Percentiles rank a stretch among this genome's conserved stretches.
Conservation (phyloP, 331 rosid genomes). For the Quercus lobata region DNA sequence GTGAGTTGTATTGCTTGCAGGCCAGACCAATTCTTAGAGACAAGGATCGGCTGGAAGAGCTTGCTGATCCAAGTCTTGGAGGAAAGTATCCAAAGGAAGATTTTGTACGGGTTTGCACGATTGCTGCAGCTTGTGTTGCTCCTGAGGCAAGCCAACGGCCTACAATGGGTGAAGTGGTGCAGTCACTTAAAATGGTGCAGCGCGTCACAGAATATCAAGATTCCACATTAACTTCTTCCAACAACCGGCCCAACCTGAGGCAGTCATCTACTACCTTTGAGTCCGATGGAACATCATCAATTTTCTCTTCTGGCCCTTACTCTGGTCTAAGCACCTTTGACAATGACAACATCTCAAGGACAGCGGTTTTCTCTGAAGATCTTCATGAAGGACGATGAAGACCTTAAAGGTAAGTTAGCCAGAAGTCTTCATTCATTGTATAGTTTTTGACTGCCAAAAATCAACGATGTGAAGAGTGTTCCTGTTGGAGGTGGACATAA, state of each 20-base stretch:
- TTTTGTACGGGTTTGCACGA: constrained; percentile 75
- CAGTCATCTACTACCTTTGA: constrained; percentile 76
- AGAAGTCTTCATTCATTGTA: constrained; percentile 2
- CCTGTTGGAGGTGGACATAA: constrained; percentile 5
- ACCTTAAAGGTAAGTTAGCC: constrained; percentile 13
- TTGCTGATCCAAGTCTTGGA: constrained; percentile 72
- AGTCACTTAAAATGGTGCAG: constrained; percentile 95
- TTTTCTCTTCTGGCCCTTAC: constrained; percentile 91
- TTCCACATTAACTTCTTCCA: constrained; percentile 47
- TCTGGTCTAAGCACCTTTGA: constrained; percentile 77
- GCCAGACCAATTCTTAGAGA: constrained; percentile 89
- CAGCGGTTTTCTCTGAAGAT: constrained; percentile 91
- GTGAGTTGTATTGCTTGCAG: constrained; percentile 37
- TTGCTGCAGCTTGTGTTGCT: constrained; percentile 94
- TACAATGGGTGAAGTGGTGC: constrained; percentile 97
- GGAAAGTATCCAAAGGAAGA: constrained; percentile 84
- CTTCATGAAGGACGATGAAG: constrained; percentile 90
- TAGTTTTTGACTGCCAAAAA: constrained; percentile 7
- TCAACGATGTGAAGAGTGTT: constrained; percentile 1
- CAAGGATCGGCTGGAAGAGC: constrained; percentile 77
- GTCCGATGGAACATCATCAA: constrained; percentile 85
- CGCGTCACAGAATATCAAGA: constrained; percentile 65
- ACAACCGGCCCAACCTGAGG: constrained; percentile 55
- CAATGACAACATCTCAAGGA: constrained; percentile 63
- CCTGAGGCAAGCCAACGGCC: constrained; percentile 95